These are phyloP conservation scores for Aspergillus glaucus DNA, from an alignment of 2,329 filamentous ascomycete genomes.

Conservation along the genomic window DNA sequence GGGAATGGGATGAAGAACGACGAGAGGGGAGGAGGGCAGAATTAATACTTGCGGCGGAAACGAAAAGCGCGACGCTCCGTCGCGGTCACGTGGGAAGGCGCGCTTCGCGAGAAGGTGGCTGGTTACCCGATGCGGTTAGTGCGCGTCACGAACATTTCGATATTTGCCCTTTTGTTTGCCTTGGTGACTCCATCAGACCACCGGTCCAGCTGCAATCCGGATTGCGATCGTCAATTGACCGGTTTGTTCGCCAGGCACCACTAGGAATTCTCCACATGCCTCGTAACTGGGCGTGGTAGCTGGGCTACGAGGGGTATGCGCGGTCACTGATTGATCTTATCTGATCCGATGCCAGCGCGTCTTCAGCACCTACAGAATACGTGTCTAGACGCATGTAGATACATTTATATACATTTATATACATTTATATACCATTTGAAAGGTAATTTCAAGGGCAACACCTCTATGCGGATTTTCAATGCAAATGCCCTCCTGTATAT, in stretches of 20 bases:
- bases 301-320: background rate
- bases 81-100: conserved; percentile 35
- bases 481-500: background rate
- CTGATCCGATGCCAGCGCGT: conserved; percentile 6
- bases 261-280: conserved; percentile 3
- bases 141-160: background rate
- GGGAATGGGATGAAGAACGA: conserved; percentile 19
- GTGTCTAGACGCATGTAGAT: background rate
- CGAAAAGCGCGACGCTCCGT: conserved; percentile 31
- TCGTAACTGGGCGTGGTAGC: background rate
- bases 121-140: background rate
- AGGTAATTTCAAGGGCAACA: background rate
- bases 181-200: conserved; percentile 12
- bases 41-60: conserved; percentile 17
- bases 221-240: conserved; percentile 8
- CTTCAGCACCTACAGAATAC: background rate
- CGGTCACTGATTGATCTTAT: conserved; percentile 6
- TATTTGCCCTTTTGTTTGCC: background rate
- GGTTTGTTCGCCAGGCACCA: background rate
- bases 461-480: background rate
- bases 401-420: background rate
- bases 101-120: conserved; percentile 6
- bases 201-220: conserved; percentile 8
- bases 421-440: background rate
- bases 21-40: conserved; percentile 23